Evolutionary conservation across 768 basidiomycete genomes (phyloP), one percentile per base, ranked within the genome.

Genomic region (Agaricus subrufescens): DNA sequence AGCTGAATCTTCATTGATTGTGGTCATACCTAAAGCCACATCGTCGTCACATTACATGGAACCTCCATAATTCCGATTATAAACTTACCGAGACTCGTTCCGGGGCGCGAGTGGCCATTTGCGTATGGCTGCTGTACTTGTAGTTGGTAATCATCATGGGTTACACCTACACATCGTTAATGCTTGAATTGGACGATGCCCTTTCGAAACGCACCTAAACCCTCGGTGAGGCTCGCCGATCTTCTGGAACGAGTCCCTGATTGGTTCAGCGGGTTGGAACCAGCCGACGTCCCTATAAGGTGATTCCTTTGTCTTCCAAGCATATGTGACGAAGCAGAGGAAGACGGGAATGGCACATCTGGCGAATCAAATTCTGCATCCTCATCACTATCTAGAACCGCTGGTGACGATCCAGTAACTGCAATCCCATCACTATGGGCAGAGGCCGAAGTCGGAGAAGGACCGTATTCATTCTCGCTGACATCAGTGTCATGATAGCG

Each of bases 151-250:
- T 69, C 66, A 47, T 76, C 75, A 46, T 73, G 70, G 51, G 65
- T 71, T 75, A 55, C 46, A 29, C 19, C 59, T 42, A 58, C 63
- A 63, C 62, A 50, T 47, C 31, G 42, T 42, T 30, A 51, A 52
- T 52, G 37, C 54, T 23, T 26, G 46, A 23, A 40, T 43, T 40
- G 42, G 52, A 1, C 55, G 37, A 45, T 30, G 29, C 44, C 37
- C 51, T 45, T 25, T 38, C 37, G 23, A 54, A 30, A 65, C 76
- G 55, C 61, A 77, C 77, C 67, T 25, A 77, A 65, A 29, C 84
- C 82, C 65, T 90, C 87, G 63, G 87, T 90, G 49, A 91, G 71
- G 66, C 88, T 89, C 14, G 86, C 86, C n/a, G 88, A 90, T 54
- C 89, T 78, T 55, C 89, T 75, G 48, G 86, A 81, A 38, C 87